These are phyloP conservation scores for Herpetomonas samuelpessoai DNA, from an alignment of 208 protist genomes.

Conservation along the genomic window DNA sequence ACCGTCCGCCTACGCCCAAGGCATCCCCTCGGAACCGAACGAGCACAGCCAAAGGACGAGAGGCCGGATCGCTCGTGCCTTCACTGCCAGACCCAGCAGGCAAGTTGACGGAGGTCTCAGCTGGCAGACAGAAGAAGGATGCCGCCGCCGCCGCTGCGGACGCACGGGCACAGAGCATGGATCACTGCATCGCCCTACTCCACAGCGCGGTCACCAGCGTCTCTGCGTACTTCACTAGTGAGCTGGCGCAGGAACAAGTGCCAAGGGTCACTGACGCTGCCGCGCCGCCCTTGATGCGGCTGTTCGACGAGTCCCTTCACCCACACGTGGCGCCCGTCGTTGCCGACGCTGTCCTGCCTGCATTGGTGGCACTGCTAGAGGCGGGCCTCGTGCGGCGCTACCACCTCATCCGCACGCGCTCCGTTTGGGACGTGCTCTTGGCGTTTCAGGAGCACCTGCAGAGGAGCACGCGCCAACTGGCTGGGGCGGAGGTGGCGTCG, in stretches of 20 bases:
- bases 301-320: constrained; percentile 41
- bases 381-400: constrained; percentile 28
- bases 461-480: constrained; percentile 28
- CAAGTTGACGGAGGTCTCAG: too few relatives aligned
- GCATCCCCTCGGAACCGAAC: too few relatives aligned
- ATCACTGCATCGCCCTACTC: constrained; percentile 8
- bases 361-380: constrained; percentile 21
- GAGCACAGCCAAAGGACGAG: neutral
- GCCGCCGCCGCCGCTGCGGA: neutral
- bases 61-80: neutral
- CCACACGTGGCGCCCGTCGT: constrained; percentile 28
- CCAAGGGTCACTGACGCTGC: neutral
- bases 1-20: too few relatives aligned
- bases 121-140: neutral
- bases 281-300: neutral
- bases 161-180: neutral
- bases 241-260: constrained; percentile 13
- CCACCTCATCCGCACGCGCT: constrained; percentile 23
- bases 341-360: constrained; percentile 23
- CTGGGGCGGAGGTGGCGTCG: constrained; percentile 18
- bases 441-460: constrained; percentile 22
- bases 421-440: constrained; percentile 36
- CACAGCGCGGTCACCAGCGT: constrained; percentile 9
- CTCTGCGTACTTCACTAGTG: constrained; percentile 28
- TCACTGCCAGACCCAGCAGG: neutral